Evolutionary conservation across 176 grass and related monocot species (phyloP), one percentile per base, ranked within the genome.

Genomic region (Rhipidocladum racemiflorum): DNA sequence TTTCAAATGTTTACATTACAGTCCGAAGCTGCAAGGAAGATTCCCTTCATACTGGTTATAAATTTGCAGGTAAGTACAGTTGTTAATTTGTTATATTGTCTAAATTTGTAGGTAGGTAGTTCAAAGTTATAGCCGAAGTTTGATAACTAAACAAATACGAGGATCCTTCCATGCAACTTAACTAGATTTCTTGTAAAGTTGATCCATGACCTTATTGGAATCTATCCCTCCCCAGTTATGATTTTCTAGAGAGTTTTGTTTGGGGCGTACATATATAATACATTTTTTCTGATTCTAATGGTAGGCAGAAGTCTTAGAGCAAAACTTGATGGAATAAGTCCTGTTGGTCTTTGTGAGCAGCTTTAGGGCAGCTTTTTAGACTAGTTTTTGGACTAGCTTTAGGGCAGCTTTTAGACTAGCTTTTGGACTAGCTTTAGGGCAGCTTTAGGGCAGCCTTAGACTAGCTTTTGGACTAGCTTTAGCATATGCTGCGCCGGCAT

Each of bases 31-130:
- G 95, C 86, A 61, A 98, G 89, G 86, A 91, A 86, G 74, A 89
- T 98, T 39, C 95, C 95, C 64, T 98, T 98, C 75, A 86, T 98
- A 72, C 60, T 98, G 70, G 84, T 98, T 80, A 82, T 98, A 89
- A 98, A 95, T 74, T 93, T 98, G 85, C 88, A 98, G 88, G 95
- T 95, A 24, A 44, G 51, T 80, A n/a, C 34, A 36, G 32, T 78
- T 78, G 8, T 46, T 59, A 77, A 42, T 64, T 45, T 93, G 20
- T 28, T 64, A 12, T 77, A 67, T 83, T 70, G 21, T 90, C 7
- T 70, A 49, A 48, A 24, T 69, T 61, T n/a, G 23, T 61, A 72
- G 20, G 69, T 65, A 18, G 48, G 30, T 59, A 60, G 70, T 68
- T 72, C 14, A 35, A 79, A 79, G 8, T 39, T 63, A 46, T 15